Conservation (phyloP, 345 rosid genomes). For the Populus deltoides region DNA sequence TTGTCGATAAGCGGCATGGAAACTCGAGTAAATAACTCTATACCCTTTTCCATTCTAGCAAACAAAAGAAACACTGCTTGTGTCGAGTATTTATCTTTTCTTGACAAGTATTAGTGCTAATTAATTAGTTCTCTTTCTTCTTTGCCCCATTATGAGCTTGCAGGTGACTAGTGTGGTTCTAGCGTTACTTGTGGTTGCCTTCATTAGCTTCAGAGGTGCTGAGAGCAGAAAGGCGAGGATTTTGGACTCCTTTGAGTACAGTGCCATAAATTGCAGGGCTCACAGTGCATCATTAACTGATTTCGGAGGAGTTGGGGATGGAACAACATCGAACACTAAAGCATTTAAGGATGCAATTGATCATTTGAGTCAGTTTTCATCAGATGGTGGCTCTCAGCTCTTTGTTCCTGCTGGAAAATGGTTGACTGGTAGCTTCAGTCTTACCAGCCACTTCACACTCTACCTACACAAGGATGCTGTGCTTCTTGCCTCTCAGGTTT, state of each 20-base stretch:
- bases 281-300: constrained; percentile 80
- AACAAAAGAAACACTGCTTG: background rate
- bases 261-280: constrained; percentile 69
- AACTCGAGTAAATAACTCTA: constrained; percentile 20
- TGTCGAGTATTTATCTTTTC: background rate
- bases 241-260: constrained; percentile 53
- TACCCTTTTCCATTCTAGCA: background rate
- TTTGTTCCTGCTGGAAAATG: constrained; percentile 80
- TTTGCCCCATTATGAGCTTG: background rate
- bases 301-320: constrained; percentile 88
- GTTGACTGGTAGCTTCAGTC: constrained; percentile 83
- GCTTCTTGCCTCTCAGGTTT: constrained; percentile 80
- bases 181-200: constrained; percentile 18
- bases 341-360: constrained; percentile 68
- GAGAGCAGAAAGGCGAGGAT: constrained; percentile 39
- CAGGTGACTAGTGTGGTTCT: constrained; percentile 28
- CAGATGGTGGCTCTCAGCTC: constrained; percentile 68
- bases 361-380: constrained; percentile 50
- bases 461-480: constrained; percentile 77
- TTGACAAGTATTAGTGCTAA: background rate
- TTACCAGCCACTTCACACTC: constrained; percentile 82
- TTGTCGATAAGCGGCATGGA: constrained; percentile 1
- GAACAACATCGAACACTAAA: constrained; percentile 68
- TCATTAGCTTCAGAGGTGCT: constrained; percentile 26
- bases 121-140: background rate